These are phyloP conservation scores for Penicillium odoratum DNA, from an alignment of 495 filamentous ascomycete genomes.

Conservation along the genomic window DNA sequence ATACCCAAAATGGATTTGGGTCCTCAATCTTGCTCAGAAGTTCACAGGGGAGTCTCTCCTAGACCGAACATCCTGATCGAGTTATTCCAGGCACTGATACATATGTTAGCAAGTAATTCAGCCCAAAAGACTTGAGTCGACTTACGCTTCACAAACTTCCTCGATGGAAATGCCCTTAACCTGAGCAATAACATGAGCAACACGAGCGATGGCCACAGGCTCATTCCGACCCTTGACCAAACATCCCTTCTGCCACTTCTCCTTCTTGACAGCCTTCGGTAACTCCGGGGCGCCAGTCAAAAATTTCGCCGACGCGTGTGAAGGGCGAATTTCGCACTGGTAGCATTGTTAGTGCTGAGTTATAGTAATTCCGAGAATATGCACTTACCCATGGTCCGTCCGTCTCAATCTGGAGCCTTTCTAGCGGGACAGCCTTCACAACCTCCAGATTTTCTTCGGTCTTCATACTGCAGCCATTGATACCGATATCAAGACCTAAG, in stretches of 20 bases:
- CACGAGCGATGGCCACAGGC: conserved; percentile 75
- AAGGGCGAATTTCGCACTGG: conserved; percentile 57
- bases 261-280: conserved; percentile 79
- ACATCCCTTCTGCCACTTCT: conserved; percentile 78
- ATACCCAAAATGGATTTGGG: not conserved
- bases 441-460: conserved; percentile 85
- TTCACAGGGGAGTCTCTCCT: conserved; percentile 39
- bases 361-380: not conserved
- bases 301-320: conserved; percentile 53
- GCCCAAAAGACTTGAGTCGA: conserved; percentile 7
- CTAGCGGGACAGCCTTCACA: conserved; percentile 71
- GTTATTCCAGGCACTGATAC: conserved; percentile 70
- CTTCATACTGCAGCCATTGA: conserved; percentile 93
- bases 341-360: conserved; percentile 8
- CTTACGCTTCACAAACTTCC: conserved; percentile 81
- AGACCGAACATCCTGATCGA: conserved; percentile 78
- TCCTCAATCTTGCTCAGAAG: not conserved
- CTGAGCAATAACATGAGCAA: conserved; percentile 82
- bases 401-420: conserved; percentile 83
- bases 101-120: conserved; percentile 16
- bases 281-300: conserved; percentile 44
- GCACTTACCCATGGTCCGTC: conserved; percentile 79
- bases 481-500: conserved; percentile 76
- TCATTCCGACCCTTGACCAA: conserved; percentile 95
- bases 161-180: conserved; percentile 78